Base-by-base conservation (phyloP, 179 eudicot genomes). In the Beta macrorhiza region DNA sequence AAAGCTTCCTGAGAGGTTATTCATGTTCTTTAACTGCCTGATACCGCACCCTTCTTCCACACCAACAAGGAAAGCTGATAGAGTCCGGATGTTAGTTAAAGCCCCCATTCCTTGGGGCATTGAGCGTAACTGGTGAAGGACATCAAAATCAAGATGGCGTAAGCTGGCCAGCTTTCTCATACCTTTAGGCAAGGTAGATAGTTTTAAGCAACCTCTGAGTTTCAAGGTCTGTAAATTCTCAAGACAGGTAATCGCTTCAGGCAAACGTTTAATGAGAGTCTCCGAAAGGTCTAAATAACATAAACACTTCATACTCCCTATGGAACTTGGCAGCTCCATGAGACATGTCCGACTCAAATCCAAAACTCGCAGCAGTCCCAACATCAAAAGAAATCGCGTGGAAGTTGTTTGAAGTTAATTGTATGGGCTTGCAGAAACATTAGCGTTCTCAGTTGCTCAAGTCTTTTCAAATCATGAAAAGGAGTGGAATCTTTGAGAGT, bases 131-230 rank as follows among this genome's bases (percentile, higher is more conserved):
- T 79, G 76, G 68, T 55, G 17, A 71, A 79, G 68, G 77, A 71
- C 61, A 71, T 79, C 82, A 58, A 79, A 32, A 44, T 59, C 76
- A 59, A 79, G 82, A 79, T 79, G 77, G 4, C 29, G 76, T 47
- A 79, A 59, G 20, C 25, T 71, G 7, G 71, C 42, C 49, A 79
- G 32, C 76, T 79, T 79, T 22, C 76, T 79, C 25, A 59, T 79
- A 19, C 82, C 76, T 20, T 79, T 71, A 19, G 76, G 82, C 49
- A 79, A 71, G 3, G 19, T 59, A 57, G 12, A 70, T 1, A 79
- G 76, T 8, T 72, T 47, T 7, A 49, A 59, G 45, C 82, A 79
- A 14, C 76, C 77, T 22, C 37, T 71, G 49, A 79, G 82, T 20
- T 56, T 59, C 69, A 71, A n/a, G 0, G 70, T 79, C 49, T 70